Conservation (phyloP, 75 land plant genomes). For the Cupressus sempervirens region DNA sequence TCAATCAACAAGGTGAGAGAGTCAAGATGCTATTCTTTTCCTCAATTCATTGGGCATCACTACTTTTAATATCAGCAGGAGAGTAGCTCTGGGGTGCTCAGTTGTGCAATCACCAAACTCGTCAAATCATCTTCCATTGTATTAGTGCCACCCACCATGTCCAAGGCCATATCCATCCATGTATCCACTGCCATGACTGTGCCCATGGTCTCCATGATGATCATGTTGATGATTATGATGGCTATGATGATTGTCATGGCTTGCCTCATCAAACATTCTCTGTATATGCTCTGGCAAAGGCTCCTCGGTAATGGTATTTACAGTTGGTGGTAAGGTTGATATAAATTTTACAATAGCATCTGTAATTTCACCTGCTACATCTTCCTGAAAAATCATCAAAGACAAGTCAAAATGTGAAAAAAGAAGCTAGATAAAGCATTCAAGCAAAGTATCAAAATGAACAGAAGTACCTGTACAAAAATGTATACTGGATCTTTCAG, state of each 20-base stretch:
- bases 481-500: neutral
- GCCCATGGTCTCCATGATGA: constrained; percentile 23
- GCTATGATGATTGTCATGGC: constrained; percentile 18
- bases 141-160: constrained; percentile 27
- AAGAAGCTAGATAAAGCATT: constrained; percentile 7
- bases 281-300: constrained; percentile 39
- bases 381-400: constrained; percentile 31
- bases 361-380: constrained; percentile 38
- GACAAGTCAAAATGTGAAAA: constrained; percentile 1
- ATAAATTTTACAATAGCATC: constrained; percentile 33
- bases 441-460: constrained; percentile 5
- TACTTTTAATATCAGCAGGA: neutral
- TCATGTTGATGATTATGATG: constrained; percentile 22
- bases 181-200: constrained; percentile 26
- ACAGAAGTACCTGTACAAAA: neutral
- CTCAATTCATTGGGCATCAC: neutral
- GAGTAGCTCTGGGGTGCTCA: neutral
- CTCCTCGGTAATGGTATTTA: constrained; percentile 31
- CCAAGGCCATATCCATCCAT: constrained; percentile 49
- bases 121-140: neutral
- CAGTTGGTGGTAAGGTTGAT: constrained; percentile 39
- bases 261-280: constrained; percentile 36
- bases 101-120: neutral
- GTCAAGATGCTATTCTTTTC: neutral
- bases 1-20: neutral